Evolutionary conservation across 176 grass and related monocot species (phyloP).

Genomic region (Bonia amplexicaulis): DNA sequence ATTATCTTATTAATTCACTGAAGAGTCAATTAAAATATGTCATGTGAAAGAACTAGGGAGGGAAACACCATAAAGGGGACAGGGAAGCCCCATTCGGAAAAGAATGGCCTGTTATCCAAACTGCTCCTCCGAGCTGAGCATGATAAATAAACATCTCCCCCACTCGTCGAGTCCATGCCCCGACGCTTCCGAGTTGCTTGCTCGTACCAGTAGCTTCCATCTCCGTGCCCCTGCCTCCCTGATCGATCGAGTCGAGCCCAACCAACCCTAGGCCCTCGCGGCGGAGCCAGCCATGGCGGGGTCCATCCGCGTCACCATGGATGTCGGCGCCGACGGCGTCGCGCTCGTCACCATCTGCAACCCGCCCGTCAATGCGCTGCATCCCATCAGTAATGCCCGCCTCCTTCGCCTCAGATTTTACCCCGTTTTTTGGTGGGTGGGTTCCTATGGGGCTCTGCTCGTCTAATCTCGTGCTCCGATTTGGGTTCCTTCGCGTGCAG

Average conservation of each 20-base stretch:
- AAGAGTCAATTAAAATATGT: too few species aligned
- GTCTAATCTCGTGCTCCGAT: slow-evolving; percentile 7
- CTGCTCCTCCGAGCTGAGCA: background rate
- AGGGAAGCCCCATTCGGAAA: too few species aligned
- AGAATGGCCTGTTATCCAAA: too few species aligned
- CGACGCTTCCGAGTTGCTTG: background rate
- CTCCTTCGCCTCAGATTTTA: background rate
- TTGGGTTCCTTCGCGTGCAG: slow-evolving; percentile 1
- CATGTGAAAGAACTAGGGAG: too few species aligned
- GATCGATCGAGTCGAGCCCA: background rate
- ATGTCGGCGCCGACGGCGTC: slow-evolving; percentile 72
- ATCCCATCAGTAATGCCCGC: slow-evolving; percentile 46
- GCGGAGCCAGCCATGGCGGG: slow-evolving; percentile 40
- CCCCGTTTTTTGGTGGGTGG: background rate
- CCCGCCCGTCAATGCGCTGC: slow-evolving; percentile 87
- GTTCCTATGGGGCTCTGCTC: background rate
- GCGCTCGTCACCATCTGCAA: slow-evolving; percentile 87
- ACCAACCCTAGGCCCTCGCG: background rate
- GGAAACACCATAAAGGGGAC: too few species aligned
- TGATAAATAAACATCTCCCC: background rate
- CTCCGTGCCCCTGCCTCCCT: background rate
- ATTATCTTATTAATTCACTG: too few species aligned
- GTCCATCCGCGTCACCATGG: slow-evolving; percentile 73
- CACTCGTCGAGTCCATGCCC: background rate
- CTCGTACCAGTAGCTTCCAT: background rate